These are phyloP conservation scores for Phytophthora litchii DNA, from an alignment of 352 stramenopile genomes.

Conservation along the genomic window DNA sequence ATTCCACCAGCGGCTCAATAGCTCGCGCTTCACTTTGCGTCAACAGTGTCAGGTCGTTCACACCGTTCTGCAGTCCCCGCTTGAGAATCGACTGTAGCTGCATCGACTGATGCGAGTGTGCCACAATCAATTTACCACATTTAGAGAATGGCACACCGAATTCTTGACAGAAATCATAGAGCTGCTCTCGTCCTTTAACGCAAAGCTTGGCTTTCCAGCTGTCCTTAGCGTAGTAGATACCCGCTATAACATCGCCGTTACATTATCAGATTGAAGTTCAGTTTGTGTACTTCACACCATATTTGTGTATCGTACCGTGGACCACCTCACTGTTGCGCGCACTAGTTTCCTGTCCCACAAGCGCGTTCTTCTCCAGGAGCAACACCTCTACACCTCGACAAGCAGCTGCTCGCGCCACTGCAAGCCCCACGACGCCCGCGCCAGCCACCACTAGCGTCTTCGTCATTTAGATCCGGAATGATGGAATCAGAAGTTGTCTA, in stretches of 20 bases:
- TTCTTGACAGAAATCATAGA: slow-evolving; percentile 94
- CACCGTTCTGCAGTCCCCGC: slow-evolving; percentile 56
- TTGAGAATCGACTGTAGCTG: slow-evolving; percentile 49
- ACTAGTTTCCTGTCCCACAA: slow-evolving; percentile 89
- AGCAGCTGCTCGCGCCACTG: slow-evolving; percentile 62
- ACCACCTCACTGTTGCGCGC: slow-evolving; percentile 96
- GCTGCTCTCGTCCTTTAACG: slow-evolving; percentile 81
- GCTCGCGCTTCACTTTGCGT: slow-evolving; percentile 42
- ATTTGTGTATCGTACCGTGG: slow-evolving; percentile 69
- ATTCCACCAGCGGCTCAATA: slow-evolving; percentile 68
- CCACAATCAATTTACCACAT: slow-evolving; percentile 97
- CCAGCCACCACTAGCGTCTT: slow-evolving; percentile 78
- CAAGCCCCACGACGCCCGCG: slow-evolving; percentile 79
- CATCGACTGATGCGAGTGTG: slow-evolving; percentile 52
- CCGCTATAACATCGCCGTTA: slow-evolving; percentile 37
- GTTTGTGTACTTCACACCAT: slow-evolving; percentile 14
- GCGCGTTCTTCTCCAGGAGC: slow-evolving; percentile 85
- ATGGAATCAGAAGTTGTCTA: background rate
- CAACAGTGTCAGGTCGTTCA: slow-evolving; percentile 59
- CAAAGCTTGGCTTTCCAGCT: slow-evolving; percentile 93
- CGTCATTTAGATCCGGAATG: slow-evolving; percentile 23
- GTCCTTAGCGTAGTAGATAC: slow-evolving; percentile 93
- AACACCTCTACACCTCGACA: slow-evolving; percentile 73
- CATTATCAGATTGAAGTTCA: slow-evolving; percentile 21
- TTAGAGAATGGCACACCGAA: slow-evolving; percentile 78